Conservation (phyloP, 805 yeast genomes). For the Saccharomycopsis babjevae region DNA sequence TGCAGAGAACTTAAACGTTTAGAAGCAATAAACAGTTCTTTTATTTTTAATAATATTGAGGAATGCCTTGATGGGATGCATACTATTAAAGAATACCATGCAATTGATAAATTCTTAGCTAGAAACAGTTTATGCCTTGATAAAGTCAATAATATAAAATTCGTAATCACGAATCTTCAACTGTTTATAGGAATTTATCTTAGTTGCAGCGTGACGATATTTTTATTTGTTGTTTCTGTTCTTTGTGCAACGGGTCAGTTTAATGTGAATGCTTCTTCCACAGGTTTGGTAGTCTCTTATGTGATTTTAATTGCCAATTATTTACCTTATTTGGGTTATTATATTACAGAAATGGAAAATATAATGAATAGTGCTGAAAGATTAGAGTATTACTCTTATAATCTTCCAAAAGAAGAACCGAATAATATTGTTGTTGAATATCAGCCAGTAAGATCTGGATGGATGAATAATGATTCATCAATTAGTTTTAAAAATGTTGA, state of each 20-base stretch:
- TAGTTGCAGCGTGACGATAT: constrained; percentile 41
- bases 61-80: too few relatives aligned
- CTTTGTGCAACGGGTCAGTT: constrained; percentile 55
- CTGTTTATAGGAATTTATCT: constrained; percentile 61
- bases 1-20: constrained; percentile 69
- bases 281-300: constrained; percentile 63
- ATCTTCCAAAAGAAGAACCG: constrained; percentile 65
- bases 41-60: constrained; percentile 60
- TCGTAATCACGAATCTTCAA: too few relatives aligned
- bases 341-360: constrained; percentile 58
- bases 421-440: too few relatives aligned
- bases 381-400: constrained; percentile 52
- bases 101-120: too few relatives aligned
- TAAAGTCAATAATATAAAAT: too few relatives aligned
- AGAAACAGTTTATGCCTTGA: constrained; percentile 56
- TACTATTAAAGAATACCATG: too few relatives aligned
- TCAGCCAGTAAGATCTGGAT: too few relatives aligned
- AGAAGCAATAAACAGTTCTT: constrained; percentile 62
- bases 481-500: constrained; percentile 52
- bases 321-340: constrained; percentile 50
- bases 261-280: constrained; percentile 47
- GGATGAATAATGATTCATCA: too few relatives aligned
- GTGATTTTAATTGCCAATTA: constrained; percentile 45
- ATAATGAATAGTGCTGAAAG: constrained; percentile 58
- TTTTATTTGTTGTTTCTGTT: constrained; percentile 47